phyloP scores from a whole-genome alignment of 2,329 filamentous ascomycete genomes.

The Penicillium sp. region DNA sequence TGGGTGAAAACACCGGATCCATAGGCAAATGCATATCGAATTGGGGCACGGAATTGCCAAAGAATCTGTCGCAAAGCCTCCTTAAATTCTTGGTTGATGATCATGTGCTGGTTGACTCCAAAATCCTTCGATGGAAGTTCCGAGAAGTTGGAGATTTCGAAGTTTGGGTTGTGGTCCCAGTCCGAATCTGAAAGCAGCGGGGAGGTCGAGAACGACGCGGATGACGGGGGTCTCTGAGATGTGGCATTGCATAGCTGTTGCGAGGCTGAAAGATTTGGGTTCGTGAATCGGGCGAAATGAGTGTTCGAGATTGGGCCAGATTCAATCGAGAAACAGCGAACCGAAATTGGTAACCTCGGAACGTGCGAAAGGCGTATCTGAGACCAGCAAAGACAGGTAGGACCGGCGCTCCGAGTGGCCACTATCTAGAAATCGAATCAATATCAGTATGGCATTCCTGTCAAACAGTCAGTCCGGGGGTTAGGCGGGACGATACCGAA shows the following conservation, averaged over 20 bases:
- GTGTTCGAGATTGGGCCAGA: constrained; percentile 20
- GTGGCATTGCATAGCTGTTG: constrained; percentile 18
- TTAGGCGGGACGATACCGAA: constrained; percentile 27
- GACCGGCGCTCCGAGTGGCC: constrained; percentile 20
- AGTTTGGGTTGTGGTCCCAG: constrained; percentile 74
- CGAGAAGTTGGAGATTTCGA: constrained; percentile 69
- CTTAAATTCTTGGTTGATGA: constrained; percentile 94
- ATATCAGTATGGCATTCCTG: constrained; percentile 8
- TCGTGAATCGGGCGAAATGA: constrained; percentile 19
- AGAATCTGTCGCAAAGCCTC: constrained; percentile 81
- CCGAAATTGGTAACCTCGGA: constrained; percentile 18
- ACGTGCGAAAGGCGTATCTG: constrained; percentile 19
- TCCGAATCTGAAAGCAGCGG: constrained; percentile 44
- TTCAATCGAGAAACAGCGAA: constrained; percentile 34
- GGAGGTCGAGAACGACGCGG: constrained; percentile 35
- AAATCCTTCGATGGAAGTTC: constrained; percentile 77
- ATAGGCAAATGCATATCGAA: constrained; percentile 95
- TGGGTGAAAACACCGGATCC: constrained; percentile 96
- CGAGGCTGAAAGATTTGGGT: constrained; percentile 15
- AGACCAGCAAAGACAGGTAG: constrained; percentile 24
- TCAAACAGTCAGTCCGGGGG: constrained; percentile 13
- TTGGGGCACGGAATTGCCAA: constrained; percentile 87
- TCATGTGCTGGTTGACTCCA: constrained; percentile 93
- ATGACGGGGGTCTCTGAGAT: constrained; percentile 16
- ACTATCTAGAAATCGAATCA: constrained; percentile 19